These are phyloP conservation scores for Wickerhamiella infanticola DNA, from an alignment of 1,139 yeast species.

Conservation along the genomic window DNA sequence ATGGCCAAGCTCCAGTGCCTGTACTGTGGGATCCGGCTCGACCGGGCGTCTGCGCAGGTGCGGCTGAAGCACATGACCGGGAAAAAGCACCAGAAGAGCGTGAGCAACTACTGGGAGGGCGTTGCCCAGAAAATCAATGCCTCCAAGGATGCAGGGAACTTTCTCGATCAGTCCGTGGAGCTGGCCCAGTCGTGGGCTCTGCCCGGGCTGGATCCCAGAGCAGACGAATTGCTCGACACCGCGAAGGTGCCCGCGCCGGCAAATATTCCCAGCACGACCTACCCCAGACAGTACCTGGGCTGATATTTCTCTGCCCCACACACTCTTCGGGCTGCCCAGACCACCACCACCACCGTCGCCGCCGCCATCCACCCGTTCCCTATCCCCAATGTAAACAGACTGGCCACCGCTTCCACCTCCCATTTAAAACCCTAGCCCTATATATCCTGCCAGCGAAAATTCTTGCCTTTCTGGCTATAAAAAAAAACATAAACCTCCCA, in stretches of 20 bases:
- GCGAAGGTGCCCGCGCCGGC: slow-evolving; percentile 1
- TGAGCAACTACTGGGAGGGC: background rate
- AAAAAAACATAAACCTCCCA: background rate
- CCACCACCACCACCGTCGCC: too few species aligned
- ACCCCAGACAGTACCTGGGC: background rate
- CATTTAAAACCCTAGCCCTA: background rate
- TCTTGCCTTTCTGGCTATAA: background rate
- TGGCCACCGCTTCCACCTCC: background rate
- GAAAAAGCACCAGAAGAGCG: background rate
- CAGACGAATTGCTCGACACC: background rate
- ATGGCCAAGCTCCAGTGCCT: background rate
- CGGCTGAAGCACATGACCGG: slow-evolving; percentile 1
- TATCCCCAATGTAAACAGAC: too few species aligned
- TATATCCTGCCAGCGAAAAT: background rate
- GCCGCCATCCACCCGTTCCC: too few species aligned
- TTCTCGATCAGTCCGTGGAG: background rate
- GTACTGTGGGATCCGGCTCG: background rate
- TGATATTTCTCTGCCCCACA: background rate
- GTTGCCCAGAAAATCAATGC: background rate
- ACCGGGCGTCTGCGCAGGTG: background rate
- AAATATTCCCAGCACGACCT: background rate
- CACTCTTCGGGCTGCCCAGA: too few species aligned
- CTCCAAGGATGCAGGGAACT: background rate
- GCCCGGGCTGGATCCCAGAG: background rate
- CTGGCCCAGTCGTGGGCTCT: background rate